Percentiles rank a stretch among this genome's conserved stretches.
Conservation (phyloP, 371 early-diverging fungal genomes). For the Mortierella sp. region DNA sequence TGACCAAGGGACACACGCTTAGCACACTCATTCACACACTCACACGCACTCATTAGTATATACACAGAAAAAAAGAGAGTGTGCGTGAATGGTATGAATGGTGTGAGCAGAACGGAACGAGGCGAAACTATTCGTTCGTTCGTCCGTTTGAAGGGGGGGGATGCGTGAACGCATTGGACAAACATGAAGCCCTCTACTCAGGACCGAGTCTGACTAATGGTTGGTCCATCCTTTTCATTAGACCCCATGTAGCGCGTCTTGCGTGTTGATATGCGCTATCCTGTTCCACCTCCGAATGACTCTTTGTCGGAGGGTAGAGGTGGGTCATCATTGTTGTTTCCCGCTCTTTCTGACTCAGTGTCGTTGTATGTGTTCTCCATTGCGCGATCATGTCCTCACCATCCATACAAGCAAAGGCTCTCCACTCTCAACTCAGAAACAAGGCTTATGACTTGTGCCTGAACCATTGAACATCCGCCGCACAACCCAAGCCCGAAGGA, state of each 20-base stretch:
- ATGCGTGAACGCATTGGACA: background rate
- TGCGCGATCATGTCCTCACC: too few relatives aligned
- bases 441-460: background rate
- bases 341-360: too few relatives aligned
- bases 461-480: background rate
- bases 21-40: too few relatives aligned
- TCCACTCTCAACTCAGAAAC: too few relatives aligned
- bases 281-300: too few relatives aligned
- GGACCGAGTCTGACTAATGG: background rate
- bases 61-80: too few relatives aligned
- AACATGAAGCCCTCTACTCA: background rate
- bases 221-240: background rate
- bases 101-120: background rate
- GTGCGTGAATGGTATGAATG: background rate
- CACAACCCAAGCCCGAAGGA: background rate
- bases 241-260: background rate
- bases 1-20: background rate
- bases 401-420: too few relatives aligned
- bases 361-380: too few relatives aligned
- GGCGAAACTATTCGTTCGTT: background rate
- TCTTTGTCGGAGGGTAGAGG: background rate
- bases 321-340: too few relatives aligned
- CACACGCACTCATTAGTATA: too few relatives aligned
- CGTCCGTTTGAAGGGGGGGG: background rate
- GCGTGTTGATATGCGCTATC: background rate